Conservation (phyloP, 2,329 filamentous ascomycete genomes). For the Stagonosporopsis cucurbitacearum region DNA sequence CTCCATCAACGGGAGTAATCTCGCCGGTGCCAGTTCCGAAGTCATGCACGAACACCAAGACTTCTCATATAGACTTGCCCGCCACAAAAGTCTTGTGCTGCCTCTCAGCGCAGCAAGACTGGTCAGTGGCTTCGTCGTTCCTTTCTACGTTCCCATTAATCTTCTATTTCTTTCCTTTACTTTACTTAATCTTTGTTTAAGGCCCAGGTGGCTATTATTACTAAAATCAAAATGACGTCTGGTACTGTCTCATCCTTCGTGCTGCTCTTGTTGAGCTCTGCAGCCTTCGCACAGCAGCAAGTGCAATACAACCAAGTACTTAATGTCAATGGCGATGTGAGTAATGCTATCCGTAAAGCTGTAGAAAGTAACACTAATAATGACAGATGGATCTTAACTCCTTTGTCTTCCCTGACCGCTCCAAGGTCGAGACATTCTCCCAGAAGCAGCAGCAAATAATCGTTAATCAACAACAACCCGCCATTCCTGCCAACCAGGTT, state of each 20-base stretch:
- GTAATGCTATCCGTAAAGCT: neutral
- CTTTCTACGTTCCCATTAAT: slow-evolving; percentile 33
- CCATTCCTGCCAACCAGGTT: slow-evolving; percentile 46
- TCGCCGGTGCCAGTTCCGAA: slow-evolving; percentile 25
- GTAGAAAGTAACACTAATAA: slow-evolving; percentile 12
- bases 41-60: slow-evolving; percentile 15
- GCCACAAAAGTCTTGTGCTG: slow-evolving; percentile 21
- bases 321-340: slow-evolving; percentile 49
- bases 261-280: slow-evolving; percentile 37
- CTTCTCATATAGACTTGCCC: slow-evolving; percentile 33
- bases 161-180: slow-evolving; percentile 26
- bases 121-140: slow-evolving; percentile 40
- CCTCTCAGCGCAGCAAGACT: slow-evolving; percentile 40
- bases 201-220: slow-evolving; percentile 43
- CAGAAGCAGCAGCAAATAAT: slow-evolving; percentile 49
- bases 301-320: slow-evolving; percentile 49
- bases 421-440: slow-evolving; percentile 47
- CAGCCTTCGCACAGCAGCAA: slow-evolving; percentile 38
- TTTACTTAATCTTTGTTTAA: slow-evolving; percentile 32
- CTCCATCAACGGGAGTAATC: slow-evolving; percentile 21
- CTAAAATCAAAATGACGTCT: slow-evolving; percentile 42
- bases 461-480: slow-evolving; percentile 48
- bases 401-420: slow-evolving; percentile 46
- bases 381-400: slow-evolving; percentile 47
- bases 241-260: slow-evolving; percentile 45